Evolutionary conservation across 192 early-diverging fungal genomes (phyloP), one percentile per base, ranked within the genome.

Genomic region (Paraglomus occultum): DNA sequence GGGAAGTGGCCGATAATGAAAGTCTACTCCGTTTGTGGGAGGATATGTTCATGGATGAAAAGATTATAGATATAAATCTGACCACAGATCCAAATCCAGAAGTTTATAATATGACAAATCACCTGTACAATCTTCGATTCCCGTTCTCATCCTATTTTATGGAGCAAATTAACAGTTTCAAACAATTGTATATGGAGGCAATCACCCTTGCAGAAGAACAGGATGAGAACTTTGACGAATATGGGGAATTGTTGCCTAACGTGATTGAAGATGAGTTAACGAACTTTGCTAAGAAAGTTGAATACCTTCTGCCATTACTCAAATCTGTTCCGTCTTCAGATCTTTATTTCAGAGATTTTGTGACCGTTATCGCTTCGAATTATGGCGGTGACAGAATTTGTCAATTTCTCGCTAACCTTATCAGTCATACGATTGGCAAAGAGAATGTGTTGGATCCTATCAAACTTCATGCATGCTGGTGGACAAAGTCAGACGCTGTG

Each of bases 131-230:
- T 38, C 12, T 73, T 6, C 71, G 47, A 50, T 73, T 73, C 51
- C 71, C 71, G 39, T 73, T 73, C 55, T 73, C 71, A n/a, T 67
- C 39, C 38, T 55, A 73, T 43, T 68, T 73, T 44, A 44, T 54
- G 17, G 23, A 73, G 1, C 62, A 38, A 39, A 73, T 73, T 48
- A 51, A 73, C 49, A 38, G 23, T 47, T 73, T 73, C 42, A 73
- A 68, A 59, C 18, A 8, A 12, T 17, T 66, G 18, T 73, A 68
- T 57, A 15, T 60, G 22, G 71, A 73, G 47, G 65, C 51, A 46
- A 8, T 48, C 3, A 7, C n/a, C 12, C 1, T 44, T 4, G 9
- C 58, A 14, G 23, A 10, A 0, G 23, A 67, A 40, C 42, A 73
- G 12, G 6, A 18, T 14, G 52, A 55, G 15, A 73, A 73, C 38